Evolutionary conservation across 106 monocot species (phyloP).

Genomic region (Cymbidium sinense): DNA sequence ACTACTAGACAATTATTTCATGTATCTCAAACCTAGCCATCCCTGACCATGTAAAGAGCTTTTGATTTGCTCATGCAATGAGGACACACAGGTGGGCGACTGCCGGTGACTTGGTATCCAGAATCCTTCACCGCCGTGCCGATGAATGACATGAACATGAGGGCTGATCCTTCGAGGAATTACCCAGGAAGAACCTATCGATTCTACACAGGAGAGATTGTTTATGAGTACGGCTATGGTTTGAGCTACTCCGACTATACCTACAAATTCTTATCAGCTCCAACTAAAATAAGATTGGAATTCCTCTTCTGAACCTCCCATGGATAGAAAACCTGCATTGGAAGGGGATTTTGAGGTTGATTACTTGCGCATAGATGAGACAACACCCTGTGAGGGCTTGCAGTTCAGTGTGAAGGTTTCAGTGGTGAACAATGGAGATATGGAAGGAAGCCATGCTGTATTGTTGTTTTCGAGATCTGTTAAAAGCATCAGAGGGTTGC

Average conservation of each 20-base stretch:
- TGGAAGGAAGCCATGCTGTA: slow-evolving; percentile 50
- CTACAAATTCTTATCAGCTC: slow-evolving; percentile 38
- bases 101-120: slow-evolving; percentile 91
- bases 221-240: slow-evolving; percentile 77
- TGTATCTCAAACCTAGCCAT: too few species aligned
- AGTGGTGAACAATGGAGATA: slow-evolving; percentile 40
- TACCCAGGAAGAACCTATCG: slow-evolving; percentile 86
- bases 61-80: neutral
- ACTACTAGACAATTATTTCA: too few species aligned
- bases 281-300: slow-evolving; percentile 25
- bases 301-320: slow-evolving; percentile 7
- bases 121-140: slow-evolving; percentile 76
- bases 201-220: slow-evolving; percentile 66
- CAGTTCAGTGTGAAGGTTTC: slow-evolving; percentile 31
- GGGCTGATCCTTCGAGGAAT: slow-evolving; percentile 56
- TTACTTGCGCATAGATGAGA: slow-evolving; percentile 19
- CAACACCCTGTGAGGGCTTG: slow-evolving; percentile 44
- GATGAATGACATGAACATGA: slow-evolving; percentile 93
- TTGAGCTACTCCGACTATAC: slow-evolving; percentile 70
- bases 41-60: neutral
- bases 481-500: slow-evolving; percentile 18
- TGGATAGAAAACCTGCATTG: neutral
- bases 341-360: slow-evolving; percentile 17
- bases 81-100: slow-evolving; percentile 46
- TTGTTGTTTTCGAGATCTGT: slow-evolving; percentile 34